phyloP scores from a whole-genome alignment of 306 rosid species.

The Crotalaria pallida region DNA sequence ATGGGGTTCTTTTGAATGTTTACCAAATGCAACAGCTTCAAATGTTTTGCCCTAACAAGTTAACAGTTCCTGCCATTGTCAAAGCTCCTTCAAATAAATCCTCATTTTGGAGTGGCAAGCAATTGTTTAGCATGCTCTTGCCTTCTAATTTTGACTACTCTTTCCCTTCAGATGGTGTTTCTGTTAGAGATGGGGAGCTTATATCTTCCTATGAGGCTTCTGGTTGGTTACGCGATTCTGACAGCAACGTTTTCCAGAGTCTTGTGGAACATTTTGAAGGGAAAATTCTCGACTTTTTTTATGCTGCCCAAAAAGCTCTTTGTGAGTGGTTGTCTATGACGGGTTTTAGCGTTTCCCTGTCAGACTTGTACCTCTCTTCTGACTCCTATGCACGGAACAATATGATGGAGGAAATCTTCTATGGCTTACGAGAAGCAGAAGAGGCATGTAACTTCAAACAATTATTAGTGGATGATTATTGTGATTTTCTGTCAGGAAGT shows the following conservation, averaged over 20 bases:
- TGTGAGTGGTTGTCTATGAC: conserved; percentile 85
- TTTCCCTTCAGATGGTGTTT: conserved; percentile 45
- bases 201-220: conserved; percentile 70
- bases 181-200: conserved; percentile 56
- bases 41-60: conserved; percentile 44
- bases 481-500: conserved; percentile 44
- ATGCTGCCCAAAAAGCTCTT: conserved; percentile 67
- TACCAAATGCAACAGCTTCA: conserved; percentile 82
- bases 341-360: conserved; percentile 88
- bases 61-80: conserved; percentile 45
- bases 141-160: conserved; percentile 59
- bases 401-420: conserved; percentile 70
- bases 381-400: conserved; percentile 55
- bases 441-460: conserved; percentile 56
- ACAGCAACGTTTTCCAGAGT: conserved; percentile 57
- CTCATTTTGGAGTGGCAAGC: conserved; percentile 77
- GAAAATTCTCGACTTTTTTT: conserved; percentile 49
- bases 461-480: conserved; percentile 49
- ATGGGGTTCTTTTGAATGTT: conserved; percentile 44
- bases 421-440: conserved; percentile 77
- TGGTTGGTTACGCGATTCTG: conserved; percentile 71
- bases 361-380: conserved; percentile 65
- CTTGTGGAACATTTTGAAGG: conserved; percentile 50
- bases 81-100: conserved; percentile 48
- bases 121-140: conserved; percentile 72